Conservation (phyloP, 305 asterid species). For the Fraxinus nigra region DNA sequence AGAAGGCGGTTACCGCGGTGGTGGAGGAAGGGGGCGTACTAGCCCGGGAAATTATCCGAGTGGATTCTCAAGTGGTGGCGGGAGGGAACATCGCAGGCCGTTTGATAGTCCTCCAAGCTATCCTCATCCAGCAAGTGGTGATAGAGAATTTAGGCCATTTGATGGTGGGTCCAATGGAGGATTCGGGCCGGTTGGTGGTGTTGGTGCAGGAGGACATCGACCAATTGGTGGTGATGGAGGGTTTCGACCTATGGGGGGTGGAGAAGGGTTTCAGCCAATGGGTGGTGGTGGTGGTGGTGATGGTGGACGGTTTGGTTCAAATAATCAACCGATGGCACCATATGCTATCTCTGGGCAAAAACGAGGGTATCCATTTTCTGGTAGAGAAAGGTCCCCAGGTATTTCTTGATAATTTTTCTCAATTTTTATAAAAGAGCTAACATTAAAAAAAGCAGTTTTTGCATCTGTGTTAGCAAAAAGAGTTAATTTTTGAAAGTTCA, state of each 20-base stretch:
- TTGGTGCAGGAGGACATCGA: slow-evolving; percentile 27
- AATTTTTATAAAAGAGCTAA: background rate
- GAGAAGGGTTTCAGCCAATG: slow-evolving; percentile 41
- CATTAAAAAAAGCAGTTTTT: too few species aligned
- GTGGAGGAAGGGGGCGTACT: slow-evolving; percentile 39
- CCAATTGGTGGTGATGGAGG: slow-evolving; percentile 29
- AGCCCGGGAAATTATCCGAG: slow-evolving; percentile 32
- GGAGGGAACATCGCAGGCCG: slow-evolving; percentile 45
- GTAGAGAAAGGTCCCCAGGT: slow-evolving; percentile 68
- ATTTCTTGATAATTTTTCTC: slow-evolving; percentile 5
- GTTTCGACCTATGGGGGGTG: slow-evolving; percentile 7
- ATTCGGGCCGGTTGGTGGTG: slow-evolving; percentile 30
- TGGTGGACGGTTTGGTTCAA: slow-evolving; percentile 43
- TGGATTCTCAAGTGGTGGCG: slow-evolving; percentile 37
- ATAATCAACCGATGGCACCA: slow-evolving; percentile 39
- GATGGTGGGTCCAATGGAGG: slow-evolving; percentile 36
- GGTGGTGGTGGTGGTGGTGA: slow-evolving; percentile 30
- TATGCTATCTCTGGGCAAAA: slow-evolving; percentile 65
- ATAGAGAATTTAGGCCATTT: slow-evolving; percentile 33
- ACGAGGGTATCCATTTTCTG: slow-evolving; percentile 59
- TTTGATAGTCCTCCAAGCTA: slow-evolving; percentile 62
- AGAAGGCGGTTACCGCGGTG: slow-evolving; percentile 26
- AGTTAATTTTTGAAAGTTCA: background rate
- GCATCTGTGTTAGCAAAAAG: background rate
- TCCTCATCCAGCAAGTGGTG: slow-evolving; percentile 36